Percentiles rank a stretch among this genome's conserved stretches.
phyloP scores from a whole-genome alignment of 495 filamentous ascomycete genomes.

The Trichoderma reesei region DNA sequence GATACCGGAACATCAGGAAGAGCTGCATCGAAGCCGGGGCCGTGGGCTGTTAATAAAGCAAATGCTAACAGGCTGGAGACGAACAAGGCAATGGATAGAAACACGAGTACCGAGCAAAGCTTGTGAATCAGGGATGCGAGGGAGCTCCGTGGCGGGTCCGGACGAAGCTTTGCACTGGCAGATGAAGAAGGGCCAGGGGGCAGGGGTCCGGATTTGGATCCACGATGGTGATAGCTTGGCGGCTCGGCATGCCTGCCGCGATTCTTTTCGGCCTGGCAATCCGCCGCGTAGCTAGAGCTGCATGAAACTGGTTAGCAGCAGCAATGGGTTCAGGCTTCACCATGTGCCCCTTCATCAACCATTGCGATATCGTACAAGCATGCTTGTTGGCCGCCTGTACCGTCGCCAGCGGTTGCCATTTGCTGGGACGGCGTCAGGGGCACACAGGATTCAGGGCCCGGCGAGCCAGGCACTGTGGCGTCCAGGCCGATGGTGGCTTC shows the following conservation, averaged over 20 bases:
- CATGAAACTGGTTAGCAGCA: background rate
- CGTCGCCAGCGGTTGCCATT: background rate
- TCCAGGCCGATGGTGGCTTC: slow-evolving; percentile 3
- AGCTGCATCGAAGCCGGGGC: background rate
- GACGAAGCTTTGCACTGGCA: background rate
- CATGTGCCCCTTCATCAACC: slow-evolving; percentile 5
- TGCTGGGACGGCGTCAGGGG: background rate
- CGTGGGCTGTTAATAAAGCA: background rate
- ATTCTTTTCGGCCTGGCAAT: background rate
- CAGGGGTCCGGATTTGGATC: slow-evolving; percentile 4
- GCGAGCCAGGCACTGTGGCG: slow-evolving; percentile 1
- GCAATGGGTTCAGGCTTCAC: background rate
- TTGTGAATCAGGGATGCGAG: slow-evolving; percentile 7
- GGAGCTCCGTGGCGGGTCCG: slow-evolving; percentile 3
- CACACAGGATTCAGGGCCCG: background rate
- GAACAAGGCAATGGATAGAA: background rate
- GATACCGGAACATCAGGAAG: background rate
- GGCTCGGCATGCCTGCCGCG: background rate
- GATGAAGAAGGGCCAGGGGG: background rate
- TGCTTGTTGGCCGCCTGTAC: background rate
- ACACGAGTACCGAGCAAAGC: slow-evolving; percentile 3
- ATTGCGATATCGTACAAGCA: background rate
- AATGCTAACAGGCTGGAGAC: background rate
- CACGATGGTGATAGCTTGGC: background rate
- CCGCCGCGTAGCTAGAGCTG: background rate